These are phyloP conservation scores for Tricholoma bakamatsutake DNA, from an alignment of 768 basidiomycete genomes.

Conservation along the genomic window DNA sequence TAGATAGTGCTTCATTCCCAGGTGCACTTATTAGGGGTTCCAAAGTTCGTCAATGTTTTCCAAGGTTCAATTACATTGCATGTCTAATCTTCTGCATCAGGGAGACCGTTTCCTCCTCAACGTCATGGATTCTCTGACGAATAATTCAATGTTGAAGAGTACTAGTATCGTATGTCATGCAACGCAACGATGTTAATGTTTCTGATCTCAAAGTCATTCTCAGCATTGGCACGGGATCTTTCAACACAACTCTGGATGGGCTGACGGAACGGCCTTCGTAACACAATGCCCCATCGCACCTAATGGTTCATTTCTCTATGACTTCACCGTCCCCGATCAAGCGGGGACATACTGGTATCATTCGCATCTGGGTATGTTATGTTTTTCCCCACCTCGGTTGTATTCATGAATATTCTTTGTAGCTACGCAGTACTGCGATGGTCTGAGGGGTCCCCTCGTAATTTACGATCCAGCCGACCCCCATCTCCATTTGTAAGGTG, in stretches of 20 bases:
- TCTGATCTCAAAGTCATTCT: neutral
- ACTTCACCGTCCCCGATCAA: conserved; percentile 15
- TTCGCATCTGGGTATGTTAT: no score
- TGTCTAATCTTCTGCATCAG: neutral
- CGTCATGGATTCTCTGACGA: conserved; percentile 8
- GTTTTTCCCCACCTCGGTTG: no score
- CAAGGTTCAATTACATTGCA: neutral
- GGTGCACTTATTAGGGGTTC: neutral
- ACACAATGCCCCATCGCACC: conserved; percentile 35
- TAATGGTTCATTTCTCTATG: conserved; percentile 27
- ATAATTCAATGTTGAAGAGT: conserved; percentile 18
- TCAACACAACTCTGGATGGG: conserved; percentile 30
- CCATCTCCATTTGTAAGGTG: no score
- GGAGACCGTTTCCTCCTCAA: neutral
- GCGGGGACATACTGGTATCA: no score
- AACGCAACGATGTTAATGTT: neutral
- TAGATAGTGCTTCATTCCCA: neutral
- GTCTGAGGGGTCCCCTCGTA: no score
- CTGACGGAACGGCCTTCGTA: conserved; percentile 30
- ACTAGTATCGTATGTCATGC: conserved; percentile 13
- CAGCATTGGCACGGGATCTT: conserved; percentile 40
- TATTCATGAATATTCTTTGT: no score
- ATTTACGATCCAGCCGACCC: no score
- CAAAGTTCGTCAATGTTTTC: neutral
- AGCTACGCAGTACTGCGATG: no score